phyloP scores from a whole-genome alignment of 2,329 filamentous ascomycete species.

The Alternaria consortialis region DNA sequence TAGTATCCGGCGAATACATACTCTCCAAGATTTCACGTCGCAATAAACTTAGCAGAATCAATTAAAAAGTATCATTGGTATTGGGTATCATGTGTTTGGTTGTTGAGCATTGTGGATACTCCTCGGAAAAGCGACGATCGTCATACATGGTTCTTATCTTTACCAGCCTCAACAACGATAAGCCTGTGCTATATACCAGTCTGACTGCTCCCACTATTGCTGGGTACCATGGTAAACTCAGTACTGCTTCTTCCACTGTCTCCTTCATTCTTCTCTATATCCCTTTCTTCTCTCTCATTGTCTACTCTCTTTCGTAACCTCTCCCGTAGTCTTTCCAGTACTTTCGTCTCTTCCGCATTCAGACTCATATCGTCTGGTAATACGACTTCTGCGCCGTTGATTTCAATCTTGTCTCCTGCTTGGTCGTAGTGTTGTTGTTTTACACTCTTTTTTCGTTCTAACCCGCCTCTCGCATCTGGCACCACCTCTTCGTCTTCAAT shows the following conservation, averaged over 20 bases:
- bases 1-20: neutral
- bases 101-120: constrained; percentile 4
- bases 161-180: constrained; percentile 13
- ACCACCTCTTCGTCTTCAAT: constrained; percentile 36
- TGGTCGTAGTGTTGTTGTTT: constrained; percentile 27
- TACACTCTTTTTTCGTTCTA: constrained; percentile 29
- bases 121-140: constrained; percentile 19
- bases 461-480: constrained; percentile 28
- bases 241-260: constrained; percentile 33
- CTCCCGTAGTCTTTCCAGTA: constrained; percentile 49
- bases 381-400: constrained; percentile 41
- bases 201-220: constrained; percentile 18
- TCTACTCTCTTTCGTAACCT: constrained; percentile 37
- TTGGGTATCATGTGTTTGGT: neutral
- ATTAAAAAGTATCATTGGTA: neutral
- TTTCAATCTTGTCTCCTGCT: constrained; percentile 36
- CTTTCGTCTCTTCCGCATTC: constrained; percentile 45
- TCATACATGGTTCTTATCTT: constrained; percentile 17
- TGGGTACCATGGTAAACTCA: constrained; percentile 34
- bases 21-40: neutral
- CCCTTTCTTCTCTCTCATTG: constrained; percentile 4
- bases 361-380: constrained; percentile 50
- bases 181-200: constrained; percentile 14
- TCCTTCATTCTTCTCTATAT: constrained; percentile 12
- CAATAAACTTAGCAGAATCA: neutral